phyloP scores from a whole-genome alignment of 441 rosid species.

The Cnidoscolus chayamansa region DNA sequence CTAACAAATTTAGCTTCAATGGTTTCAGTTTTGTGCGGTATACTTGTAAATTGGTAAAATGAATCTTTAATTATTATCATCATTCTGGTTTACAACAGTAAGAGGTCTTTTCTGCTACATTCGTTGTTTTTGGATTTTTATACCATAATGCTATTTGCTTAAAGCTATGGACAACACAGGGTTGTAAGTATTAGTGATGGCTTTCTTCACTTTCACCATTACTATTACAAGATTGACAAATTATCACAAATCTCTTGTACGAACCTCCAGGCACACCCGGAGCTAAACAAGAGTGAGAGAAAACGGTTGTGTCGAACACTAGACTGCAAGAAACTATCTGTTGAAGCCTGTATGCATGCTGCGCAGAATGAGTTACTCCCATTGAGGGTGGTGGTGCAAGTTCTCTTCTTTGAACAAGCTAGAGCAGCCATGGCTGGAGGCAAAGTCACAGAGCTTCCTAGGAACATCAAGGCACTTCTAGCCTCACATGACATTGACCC shows the following conservation, averaged over 20 bases:
- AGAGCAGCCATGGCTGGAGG: constrained; percentile 67
- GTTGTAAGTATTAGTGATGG: neutral
- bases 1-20: constrained; percentile 24
- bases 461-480: constrained; percentile 81
- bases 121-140: neutral
- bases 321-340: constrained; percentile 90
- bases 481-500: constrained; percentile 72
- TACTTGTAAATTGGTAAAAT: neutral
- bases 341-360: constrained; percentile 84
- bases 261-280: constrained; percentile 71
- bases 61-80: neutral
- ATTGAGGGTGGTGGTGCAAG: constrained; percentile 86
- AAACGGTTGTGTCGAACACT: constrained; percentile 73
- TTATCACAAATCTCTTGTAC: constrained; percentile 7
- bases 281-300: constrained; percentile 74
- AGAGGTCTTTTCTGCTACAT: neutral
- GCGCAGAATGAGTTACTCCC: constrained; percentile 94
- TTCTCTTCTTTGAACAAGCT: constrained; percentile 89
- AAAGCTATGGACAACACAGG: too few relatives aligned
- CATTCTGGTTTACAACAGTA: neutral
- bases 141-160: neutral
- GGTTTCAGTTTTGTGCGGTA: constrained; percentile 11
- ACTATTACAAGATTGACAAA: neutral
- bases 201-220: neutral
- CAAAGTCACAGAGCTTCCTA: constrained; percentile 69